Conservation (phyloP, 306 rosid genomes). For the Malus asiatica region DNA sequence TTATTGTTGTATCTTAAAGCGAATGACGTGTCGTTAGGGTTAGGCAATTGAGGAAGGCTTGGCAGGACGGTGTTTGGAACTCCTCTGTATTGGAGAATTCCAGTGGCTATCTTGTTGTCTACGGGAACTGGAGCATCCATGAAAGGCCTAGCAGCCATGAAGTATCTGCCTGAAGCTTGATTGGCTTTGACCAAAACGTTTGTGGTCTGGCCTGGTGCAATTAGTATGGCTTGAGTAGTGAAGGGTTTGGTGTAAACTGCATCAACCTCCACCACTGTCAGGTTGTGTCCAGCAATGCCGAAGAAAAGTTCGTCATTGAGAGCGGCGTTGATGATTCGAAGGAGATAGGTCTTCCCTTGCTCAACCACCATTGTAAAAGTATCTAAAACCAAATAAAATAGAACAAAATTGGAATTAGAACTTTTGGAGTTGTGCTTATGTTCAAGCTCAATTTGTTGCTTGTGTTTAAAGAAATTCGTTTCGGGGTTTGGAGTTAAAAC, state of each 20-base stretch:
- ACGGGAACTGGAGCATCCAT: conserved; percentile 64
- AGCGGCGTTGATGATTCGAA: conserved; percentile 63
- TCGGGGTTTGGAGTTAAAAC: background rate
- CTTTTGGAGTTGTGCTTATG: background rate
- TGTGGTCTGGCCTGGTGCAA: conserved; percentile 89
- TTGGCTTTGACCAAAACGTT: conserved; percentile 64
- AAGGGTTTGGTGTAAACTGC: conserved; percentile 84
- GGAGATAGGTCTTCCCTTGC: conserved; percentile 58
- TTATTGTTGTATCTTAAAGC: conserved; percentile 48
- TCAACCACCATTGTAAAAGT: conserved; percentile 76
- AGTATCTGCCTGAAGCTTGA: conserved; percentile 52
- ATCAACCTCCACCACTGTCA: conserved; percentile 89
- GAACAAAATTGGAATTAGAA: background rate
- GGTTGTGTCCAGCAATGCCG: conserved; percentile 57
- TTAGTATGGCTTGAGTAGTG: conserved; percentile 55
- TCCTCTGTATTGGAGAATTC: conserved; percentile 66
- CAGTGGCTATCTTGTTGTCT: conserved; percentile 74
- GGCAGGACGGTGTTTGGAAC: conserved; percentile 64
- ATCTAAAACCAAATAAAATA: conserved; percentile 30
- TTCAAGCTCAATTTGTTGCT: background rate
- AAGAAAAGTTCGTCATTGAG: conserved; percentile 76
- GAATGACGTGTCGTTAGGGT: conserved; percentile 51
- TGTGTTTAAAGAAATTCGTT: background rate
- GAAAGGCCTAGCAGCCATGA: conserved; percentile 60
- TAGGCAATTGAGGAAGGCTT: conserved; percentile 51